phyloP scores from a whole-genome alignment of 2,329 filamentous ascomycete genomes.

The Hansfordia pulvinata region DNA sequence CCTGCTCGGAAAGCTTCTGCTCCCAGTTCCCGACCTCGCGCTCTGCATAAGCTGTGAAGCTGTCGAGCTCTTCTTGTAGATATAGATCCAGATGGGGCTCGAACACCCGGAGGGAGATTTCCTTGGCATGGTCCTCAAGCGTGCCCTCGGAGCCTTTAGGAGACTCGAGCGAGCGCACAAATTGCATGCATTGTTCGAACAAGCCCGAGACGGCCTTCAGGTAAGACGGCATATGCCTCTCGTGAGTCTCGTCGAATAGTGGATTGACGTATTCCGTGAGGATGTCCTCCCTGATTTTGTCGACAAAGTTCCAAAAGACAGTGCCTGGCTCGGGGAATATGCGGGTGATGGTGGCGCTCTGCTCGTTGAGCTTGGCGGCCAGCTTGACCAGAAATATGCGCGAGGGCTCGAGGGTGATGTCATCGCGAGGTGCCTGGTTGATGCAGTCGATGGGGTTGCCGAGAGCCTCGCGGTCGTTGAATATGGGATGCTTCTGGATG shows the following conservation, averaged over 20 bases:
- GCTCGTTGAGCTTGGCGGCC: constrained; percentile 66
- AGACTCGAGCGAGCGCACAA: constrained; percentile 57
- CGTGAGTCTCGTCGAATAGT: constrained; percentile 78
- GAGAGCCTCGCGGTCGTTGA: constrained; percentile 57
- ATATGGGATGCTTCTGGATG: constrained; percentile 76
- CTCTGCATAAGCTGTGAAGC: constrained; percentile 66
- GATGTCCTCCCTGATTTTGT: constrained; percentile 73
- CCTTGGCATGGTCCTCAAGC: constrained; percentile 50
- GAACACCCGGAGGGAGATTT: constrained; percentile 60
- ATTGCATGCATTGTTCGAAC: constrained; percentile 73
- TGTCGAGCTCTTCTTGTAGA: constrained; percentile 78
- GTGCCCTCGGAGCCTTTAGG: constrained; percentile 48
- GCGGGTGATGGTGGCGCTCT: constrained; percentile 63
- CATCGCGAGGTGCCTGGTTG: constrained; percentile 49
- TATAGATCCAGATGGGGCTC: constrained; percentile 92
- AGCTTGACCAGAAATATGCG: constrained; percentile 68
- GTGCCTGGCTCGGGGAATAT: constrained; percentile 63
- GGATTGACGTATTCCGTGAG: constrained; percentile 76
- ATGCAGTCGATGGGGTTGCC: constrained; percentile 74
- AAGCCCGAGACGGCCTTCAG: constrained; percentile 76
- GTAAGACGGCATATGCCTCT: constrained; percentile 61
- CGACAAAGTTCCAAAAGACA: constrained; percentile 66
- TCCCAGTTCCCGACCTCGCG: constrained; percentile 76
- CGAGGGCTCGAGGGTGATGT: constrained; percentile 66
- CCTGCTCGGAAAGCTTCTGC: constrained; percentile 80